Conservation (phyloP, 2,329 filamentous ascomycete genomes). For the Exophiala lecanii-corni region DNA sequence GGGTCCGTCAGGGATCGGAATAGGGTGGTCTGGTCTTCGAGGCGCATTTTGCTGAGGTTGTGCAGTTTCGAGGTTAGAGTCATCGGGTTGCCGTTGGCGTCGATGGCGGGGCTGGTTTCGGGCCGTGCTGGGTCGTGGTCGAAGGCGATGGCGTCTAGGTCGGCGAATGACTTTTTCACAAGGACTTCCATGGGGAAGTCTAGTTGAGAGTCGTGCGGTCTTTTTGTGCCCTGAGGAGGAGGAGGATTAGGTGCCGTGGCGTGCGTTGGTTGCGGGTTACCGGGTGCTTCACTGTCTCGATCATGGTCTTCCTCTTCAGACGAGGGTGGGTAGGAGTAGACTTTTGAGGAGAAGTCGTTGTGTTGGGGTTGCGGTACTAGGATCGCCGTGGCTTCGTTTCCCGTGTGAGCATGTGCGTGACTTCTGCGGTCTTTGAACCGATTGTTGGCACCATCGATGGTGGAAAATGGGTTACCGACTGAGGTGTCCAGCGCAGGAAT, state of each 20-base stretch:
- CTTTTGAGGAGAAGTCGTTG: conserved; percentile 18
- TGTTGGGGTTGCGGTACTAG: conserved; percentile 2
- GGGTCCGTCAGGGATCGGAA: conserved; percentile 49
- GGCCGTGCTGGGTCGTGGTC: conserved; percentile 37
- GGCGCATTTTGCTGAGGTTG: conserved; percentile 33
- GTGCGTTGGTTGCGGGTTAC: neutral
- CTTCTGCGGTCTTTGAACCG: neutral
- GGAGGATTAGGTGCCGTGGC: neutral
- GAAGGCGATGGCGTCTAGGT: conserved; percentile 49
- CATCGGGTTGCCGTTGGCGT: conserved; percentile 22
- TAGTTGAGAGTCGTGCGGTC: conserved; percentile 27
- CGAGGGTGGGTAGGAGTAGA: conserved; percentile 16
- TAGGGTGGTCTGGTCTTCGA: conserved; percentile 43
- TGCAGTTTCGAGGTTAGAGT: conserved; percentile 36
- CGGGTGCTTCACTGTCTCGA: neutral
- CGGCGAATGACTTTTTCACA: conserved; percentile 42
- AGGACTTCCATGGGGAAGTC: conserved; percentile 48
- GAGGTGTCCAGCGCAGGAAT: neutral
- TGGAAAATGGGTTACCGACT: neutral
- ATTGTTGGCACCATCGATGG: neutral
- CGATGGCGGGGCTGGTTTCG: conserved; percentile 18
- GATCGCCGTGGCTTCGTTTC: neutral
- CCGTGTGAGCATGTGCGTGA: neutral
- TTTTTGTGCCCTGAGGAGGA: conserved; percentile 14
- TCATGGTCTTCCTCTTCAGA: conserved; percentile 22